These are phyloP conservation scores for Cladosporium colombiae DNA, from an alignment of 2,329 filamentous ascomycete species.

Conservation along the genomic window DNA sequence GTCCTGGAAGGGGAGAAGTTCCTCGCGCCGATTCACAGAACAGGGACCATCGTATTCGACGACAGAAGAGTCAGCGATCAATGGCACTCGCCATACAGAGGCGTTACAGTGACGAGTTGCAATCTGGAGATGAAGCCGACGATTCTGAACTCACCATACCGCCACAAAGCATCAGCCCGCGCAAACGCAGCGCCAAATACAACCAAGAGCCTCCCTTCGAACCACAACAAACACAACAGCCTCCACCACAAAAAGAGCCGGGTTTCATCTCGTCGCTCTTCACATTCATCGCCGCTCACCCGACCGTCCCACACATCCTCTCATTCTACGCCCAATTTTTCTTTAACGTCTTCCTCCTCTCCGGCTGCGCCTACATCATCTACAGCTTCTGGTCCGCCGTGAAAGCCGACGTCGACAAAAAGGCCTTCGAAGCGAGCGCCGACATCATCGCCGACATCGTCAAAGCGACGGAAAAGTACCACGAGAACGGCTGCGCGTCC, in stretches of 20 bases:
- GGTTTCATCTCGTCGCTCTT: constrained; percentile 52
- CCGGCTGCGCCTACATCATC: constrained; percentile 63
- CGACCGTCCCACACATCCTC: constrained; percentile 64
- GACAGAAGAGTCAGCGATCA: constrained; percentile 32
- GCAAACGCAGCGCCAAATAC: constrained; percentile 31
- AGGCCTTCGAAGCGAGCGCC: constrained; percentile 67
- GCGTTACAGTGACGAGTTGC: constrained; percentile 34
- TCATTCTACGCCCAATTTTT: constrained; percentile 66
- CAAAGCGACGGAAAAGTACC: constrained; percentile 71
- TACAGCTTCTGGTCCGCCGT: constrained; percentile 71
- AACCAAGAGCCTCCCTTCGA: constrained; percentile 20
- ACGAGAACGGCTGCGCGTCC: constrained; percentile 72
- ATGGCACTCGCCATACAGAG: constrained; percentile 27
- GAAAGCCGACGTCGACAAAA: constrained; percentile 72
- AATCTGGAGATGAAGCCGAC: constrained; percentile 27
- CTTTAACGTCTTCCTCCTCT: constrained; percentile 65
- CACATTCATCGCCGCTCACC: constrained; percentile 64
- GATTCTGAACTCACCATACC: constrained; percentile 27
- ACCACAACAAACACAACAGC: not conserved
- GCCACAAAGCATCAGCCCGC: constrained; percentile 23
- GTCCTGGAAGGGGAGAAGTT: constrained; percentile 44
- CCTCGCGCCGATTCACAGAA: constrained; percentile 39
- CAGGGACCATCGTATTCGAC: constrained; percentile 41
- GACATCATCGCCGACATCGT: constrained; percentile 70
- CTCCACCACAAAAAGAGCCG: constrained; percentile 23